Evolutionary conservation across 768 basidiomycete genomes (phyloP).

Genomic region (Mycena alexandri): DNA sequence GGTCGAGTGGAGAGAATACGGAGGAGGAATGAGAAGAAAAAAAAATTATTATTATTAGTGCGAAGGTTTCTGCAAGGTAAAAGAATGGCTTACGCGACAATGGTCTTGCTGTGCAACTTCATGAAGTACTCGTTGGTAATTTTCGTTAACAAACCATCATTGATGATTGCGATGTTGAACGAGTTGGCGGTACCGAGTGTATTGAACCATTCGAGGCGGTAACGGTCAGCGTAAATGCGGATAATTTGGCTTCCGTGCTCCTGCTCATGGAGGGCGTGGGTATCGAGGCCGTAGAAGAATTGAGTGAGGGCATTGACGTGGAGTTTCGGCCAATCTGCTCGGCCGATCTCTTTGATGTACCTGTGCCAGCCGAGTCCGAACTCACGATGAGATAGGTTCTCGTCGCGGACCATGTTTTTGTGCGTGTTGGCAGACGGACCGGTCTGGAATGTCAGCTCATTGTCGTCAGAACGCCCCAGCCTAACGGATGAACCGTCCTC

Average conservation of each 20-base stretch:
- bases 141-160: no score
- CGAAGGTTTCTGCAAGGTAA: no score
- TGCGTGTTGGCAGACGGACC: slow-evolving; percentile 4
- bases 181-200: background rate
- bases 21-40: no score
- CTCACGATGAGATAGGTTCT: background rate
- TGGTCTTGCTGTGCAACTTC: background rate
- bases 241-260: background rate
- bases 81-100: background rate
- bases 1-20: no score
- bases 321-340: background rate
- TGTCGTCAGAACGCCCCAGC: background rate
- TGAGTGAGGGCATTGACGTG: slow-evolving; percentile 5
- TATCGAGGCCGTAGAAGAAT: slow-evolving; percentile 1
- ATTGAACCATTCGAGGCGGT: slow-evolving; percentile 5
- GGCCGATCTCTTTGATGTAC: slow-evolving; percentile 1
- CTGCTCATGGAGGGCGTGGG: background rate
- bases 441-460: background rate
- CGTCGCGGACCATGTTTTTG: slow-evolving; percentile 15
- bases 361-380: background rate
- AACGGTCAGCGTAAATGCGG: slow-evolving; percentile 11
- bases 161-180: slow-evolving; percentile 18
- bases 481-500: background rate
- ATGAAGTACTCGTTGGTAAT: slow-evolving; percentile 16
- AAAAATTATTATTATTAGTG: no score